Base-by-base conservation (phyloP, 495 filamentous ascomycete species). In the Penicillium daleae region DNA sequence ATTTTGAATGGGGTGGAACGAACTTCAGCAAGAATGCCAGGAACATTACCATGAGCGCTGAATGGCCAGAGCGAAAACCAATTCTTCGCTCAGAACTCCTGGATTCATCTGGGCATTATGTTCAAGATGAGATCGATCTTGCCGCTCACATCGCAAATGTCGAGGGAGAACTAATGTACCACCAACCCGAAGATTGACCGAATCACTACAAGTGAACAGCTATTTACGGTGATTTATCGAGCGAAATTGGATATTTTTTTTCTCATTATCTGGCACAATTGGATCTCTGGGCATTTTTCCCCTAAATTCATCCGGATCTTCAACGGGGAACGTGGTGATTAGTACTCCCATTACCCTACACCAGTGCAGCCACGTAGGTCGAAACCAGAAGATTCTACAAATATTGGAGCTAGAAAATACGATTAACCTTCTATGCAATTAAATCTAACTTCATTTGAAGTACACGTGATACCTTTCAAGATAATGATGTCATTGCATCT, bases 31-130 rank as follows among this genome's bases (percentile, higher is more conserved):
- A 52, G 26, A 61, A 46, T 48, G 60, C 60, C 10, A 57, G 57
- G 21, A 67, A 64, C 12, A 37, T 61, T 5, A 52, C 24, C 21
- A 9, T 64, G 12, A 27, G 51, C 40, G 44, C 52, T 0, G 65
- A 67, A 22, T 53, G 65, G 6, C 65, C 64, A 21, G 27, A 59
- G 15, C 61, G 54, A 42, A 33, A 27, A 4, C 61, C 61, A 17
- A 54, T 64, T 19, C 65, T 67, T 39, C 57, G 53, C 31, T 54
- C 51, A 1, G 65, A 67, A n/a, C 65, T 67, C 26, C 24, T 26
- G 1, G 49, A 59, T 39, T 29, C 22, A 1, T 56, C 46, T 13
- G 65, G 65, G 0, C 17, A 61, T 10, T 67, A 52, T 44, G 33
- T 60, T 5, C 0, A 33, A 0, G 42, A 33, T 31, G 33, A 67